Evolutionary conservation across 331 rosid species (phyloP), one percentile per base, ranked within the genome.

Genomic region (Quercus tomentella): DNA sequence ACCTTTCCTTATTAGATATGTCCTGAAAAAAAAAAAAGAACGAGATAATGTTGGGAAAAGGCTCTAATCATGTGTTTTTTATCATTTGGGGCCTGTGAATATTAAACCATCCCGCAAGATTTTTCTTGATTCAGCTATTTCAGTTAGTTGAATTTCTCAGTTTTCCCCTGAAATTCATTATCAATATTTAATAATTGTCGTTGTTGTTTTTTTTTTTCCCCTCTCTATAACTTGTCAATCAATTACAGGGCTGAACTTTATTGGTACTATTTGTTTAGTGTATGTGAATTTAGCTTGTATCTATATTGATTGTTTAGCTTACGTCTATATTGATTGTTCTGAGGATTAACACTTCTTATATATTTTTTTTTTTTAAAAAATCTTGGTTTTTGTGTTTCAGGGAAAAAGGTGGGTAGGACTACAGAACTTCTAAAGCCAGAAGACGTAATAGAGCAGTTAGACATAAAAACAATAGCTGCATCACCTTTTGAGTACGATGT

Each of bases 361-460:
- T 77, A 1, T 26, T 2, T 26, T 72, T 41, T 12, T 54, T 17
- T 18, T 77, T 75, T 41, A 4, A 49, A 49, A 49, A 49, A 12
- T 10, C 23, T 57, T 20, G 21, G 4, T 67, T 76, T 80, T 20
- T 8, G 20, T 79, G 45, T 78, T 88, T 43, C 79, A 92, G 97
- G 98, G 62, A 79, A 77, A 73, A 89, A 71, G 76, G 86, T 94
- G 71, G 94, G 97, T 69, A 85, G 97, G 89, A 76, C 83, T 49
- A 73, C 88, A 18, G 91, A 87, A 80, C 86, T 91, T 69, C 70
- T 82, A 68, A 91, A 89, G 70, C 88, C 89, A 1, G 98, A 94
- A 72, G 92, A 87, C 83, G 84, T 91, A 56, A 86, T 92, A 23
- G 97, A 92, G 87, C 98, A 94, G 81, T 84, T 91, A 82, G 97